phyloP scores from a whole-genome alignment of 257 asterid genomes.

The Penstemon eatonii region DNA sequence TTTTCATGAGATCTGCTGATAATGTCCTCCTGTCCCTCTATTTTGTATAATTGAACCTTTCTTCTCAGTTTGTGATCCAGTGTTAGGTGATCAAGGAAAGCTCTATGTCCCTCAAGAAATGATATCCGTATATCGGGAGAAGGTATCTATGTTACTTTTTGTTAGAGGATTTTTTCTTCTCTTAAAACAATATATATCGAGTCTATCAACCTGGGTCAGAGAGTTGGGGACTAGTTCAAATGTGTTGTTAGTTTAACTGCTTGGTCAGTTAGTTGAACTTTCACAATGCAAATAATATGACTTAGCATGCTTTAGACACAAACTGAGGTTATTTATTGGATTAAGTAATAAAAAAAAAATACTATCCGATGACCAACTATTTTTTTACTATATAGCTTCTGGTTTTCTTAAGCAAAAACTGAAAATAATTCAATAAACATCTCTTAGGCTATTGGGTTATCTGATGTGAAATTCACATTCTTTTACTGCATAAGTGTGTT shows the following conservation, averaged over 20 bases:
- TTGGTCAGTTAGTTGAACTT: conserved; percentile 1
- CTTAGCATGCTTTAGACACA: no score
- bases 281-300: background rate
- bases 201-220: background rate
- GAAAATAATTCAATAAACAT: no score
- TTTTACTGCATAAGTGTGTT: no score
- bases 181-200: conserved; percentile 11
- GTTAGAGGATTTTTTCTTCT: background rate
- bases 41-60: conserved; percentile 25
- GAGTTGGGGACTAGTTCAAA: background rate
- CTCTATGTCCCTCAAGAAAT: conserved; percentile 90
- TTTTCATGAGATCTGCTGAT: no score
- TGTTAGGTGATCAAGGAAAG: conserved; percentile 97
- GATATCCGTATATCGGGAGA: conserved; percentile 86
- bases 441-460: no score
- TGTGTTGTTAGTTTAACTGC: conserved; percentile 4
- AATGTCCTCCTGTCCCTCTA: conserved; percentile 14
- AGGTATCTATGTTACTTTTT: conserved; percentile 46
- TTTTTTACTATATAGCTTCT: no score
- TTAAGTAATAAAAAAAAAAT: no score
- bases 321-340: no score
- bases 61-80: conserved; percentile 94
- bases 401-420: no score
- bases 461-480: no score
- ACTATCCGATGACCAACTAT: no score